phyloP scores from a whole-genome alignment of 495 filamentous ascomycete genomes.

The Penicillium angulare region DNA sequence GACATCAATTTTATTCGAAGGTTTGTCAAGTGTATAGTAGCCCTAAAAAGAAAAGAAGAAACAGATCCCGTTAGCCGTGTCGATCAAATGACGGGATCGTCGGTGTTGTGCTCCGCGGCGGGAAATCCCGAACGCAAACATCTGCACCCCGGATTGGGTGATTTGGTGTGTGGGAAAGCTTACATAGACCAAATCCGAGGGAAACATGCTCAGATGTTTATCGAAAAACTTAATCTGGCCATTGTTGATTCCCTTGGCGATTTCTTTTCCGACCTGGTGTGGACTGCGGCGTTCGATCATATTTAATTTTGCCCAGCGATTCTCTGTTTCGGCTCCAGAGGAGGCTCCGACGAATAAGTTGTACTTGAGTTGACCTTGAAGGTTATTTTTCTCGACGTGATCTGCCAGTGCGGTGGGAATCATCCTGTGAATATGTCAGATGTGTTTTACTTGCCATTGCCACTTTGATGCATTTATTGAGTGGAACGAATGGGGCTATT shows the following conservation, averaged over 20 bases:
- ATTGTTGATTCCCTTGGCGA: constrained; percentile 86
- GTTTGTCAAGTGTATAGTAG: constrained; percentile 77
- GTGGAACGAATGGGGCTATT: too few species aligned
- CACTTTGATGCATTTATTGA: too few species aligned
- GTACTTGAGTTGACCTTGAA: constrained; percentile 82
- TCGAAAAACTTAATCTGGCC: constrained; percentile 91
- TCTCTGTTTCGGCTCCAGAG: constrained; percentile 87
- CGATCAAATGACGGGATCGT: constrained; percentile 11
- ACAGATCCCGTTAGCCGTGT: too few species aligned
- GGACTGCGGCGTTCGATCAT: constrained; percentile 87
- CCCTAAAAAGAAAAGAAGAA: constrained; percentile 51
- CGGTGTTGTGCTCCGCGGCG: constrained; percentile 6
- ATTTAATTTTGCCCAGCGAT: constrained; percentile 79
- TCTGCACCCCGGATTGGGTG: neutral
- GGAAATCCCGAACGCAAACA: constrained; percentile 5
- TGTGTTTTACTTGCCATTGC: too few species aligned
- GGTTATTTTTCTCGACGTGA: constrained; percentile 84
- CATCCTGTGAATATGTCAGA: constrained; percentile 52
- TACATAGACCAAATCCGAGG: constrained; percentile 79
- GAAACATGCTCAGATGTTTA: constrained; percentile 91
- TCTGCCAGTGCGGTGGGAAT: constrained; percentile 82
- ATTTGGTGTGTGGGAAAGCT: constrained; percentile 24
- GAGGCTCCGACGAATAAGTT: constrained; percentile 86
- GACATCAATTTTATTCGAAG: constrained; percentile 72
- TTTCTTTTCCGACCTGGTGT: constrained; percentile 90